Conservation (phyloP, 1,284 basidiomycete genomes). For the Thelephora terrestris region DNA sequence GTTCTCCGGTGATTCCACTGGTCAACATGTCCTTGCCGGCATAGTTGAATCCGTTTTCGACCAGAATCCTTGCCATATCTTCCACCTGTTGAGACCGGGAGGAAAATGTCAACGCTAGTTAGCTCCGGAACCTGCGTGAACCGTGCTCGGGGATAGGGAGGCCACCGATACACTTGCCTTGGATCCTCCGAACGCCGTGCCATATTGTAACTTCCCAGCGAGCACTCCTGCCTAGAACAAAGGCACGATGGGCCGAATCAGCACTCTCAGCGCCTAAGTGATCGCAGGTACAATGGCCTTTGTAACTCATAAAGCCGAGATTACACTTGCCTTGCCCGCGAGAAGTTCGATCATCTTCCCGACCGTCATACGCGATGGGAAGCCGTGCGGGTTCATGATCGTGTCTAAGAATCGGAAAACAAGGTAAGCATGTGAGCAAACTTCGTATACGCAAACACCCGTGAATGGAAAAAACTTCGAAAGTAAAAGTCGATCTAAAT, state of each 20-base stretch:
- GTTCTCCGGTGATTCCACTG: conserved; percentile 95
- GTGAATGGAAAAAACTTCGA: conserved; percentile 3
- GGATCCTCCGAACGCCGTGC: conserved; percentile 94
- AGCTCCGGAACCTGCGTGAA: neutral
- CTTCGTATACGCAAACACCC: conserved; percentile 2
- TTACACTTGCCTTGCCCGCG: conserved; percentile 72
- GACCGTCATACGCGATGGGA: conserved; percentile 99
- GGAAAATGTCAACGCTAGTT: conserved; percentile 3
- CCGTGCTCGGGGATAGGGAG: conserved; percentile 1
- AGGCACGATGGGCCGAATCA: conserved; percentile 4
- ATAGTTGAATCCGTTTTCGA: conserved; percentile 95
- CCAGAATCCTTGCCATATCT: conserved; percentile 94
- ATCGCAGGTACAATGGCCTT: neutral
- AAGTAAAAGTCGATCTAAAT: conserved; percentile 1
- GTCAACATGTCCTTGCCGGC: conserved; percentile 98
- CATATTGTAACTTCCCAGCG: conserved; percentile 81
- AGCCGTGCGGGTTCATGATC: conserved; percentile 99
- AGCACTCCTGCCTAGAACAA: conserved; percentile 71
- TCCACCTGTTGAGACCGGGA: conserved; percentile 54
- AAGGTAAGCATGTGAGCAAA: too few relatives aligned
- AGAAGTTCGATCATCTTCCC: conserved; percentile 99
- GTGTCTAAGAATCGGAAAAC: conserved; percentile 50
- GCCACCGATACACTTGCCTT: conserved; percentile 44
- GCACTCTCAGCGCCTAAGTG: neutral
- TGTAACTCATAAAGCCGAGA: conserved; percentile 3